Percentiles rank a stretch among this genome's conserved stretches.
Evolutionary conservation across 345 rosid genomes (phyloP).

Genomic region (Orychophragmus violaceus): DNA sequence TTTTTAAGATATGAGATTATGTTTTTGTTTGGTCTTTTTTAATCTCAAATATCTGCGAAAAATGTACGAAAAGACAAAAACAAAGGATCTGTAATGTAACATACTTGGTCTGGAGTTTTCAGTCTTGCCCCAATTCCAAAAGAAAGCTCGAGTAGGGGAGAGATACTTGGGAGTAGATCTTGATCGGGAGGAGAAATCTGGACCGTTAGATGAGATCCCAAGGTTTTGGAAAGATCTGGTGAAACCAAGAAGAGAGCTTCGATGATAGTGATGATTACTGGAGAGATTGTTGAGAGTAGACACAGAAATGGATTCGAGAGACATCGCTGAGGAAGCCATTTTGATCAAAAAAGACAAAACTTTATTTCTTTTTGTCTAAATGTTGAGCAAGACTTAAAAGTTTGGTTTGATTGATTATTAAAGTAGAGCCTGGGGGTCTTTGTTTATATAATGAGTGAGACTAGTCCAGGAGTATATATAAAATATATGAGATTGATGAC

Average conservation of each 20-base stretch:
- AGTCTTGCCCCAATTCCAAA: constrained; percentile 25
- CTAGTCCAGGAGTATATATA: background rate
- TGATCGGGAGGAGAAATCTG: no score
- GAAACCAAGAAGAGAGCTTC: constrained; percentile 16
- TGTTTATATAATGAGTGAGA: background rate
- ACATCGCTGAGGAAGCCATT: constrained; percentile 26
- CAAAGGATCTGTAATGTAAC: background rate
- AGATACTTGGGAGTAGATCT: constrained; percentile 17
- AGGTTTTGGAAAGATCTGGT: constrained; percentile 28
- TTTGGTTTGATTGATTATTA: background rate
- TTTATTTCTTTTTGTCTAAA: background rate
- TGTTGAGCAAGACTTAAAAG: background rate
- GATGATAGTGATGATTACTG: background rate
- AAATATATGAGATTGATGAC: background rate
- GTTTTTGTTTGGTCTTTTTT: no score
- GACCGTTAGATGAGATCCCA: constrained; percentile 19
- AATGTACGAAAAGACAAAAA: background rate
- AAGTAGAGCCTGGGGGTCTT: background rate
- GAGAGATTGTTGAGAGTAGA: constrained; percentile 15
- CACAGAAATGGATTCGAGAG: constrained; percentile 15
- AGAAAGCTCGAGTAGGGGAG: constrained; percentile 17
- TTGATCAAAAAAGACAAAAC: background rate
- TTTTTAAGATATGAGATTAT: background rate
- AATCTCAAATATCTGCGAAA: no score
- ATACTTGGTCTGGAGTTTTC: constrained; percentile 26